Evolutionary conservation across 208 protist genomes (phyloP).

Genomic region (Trichomonas gallinae): DNA sequence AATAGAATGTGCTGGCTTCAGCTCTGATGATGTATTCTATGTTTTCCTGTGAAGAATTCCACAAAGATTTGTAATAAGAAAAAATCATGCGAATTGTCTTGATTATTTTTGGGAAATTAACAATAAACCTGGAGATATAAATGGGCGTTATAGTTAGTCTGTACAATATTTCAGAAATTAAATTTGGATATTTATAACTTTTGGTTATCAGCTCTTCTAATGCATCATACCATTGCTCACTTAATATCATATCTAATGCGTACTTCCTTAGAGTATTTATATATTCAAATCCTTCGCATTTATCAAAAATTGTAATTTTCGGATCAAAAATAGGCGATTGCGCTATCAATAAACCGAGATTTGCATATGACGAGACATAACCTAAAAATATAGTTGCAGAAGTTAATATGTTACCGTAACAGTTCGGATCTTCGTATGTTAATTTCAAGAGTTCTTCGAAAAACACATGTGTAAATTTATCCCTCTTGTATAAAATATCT

Average conservation of each 20-base stretch:
- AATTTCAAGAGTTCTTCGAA: background rate
- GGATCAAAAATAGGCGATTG: background rate
- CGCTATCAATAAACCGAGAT: background rate
- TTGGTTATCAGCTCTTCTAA: background rate
- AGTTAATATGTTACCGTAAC: background rate
- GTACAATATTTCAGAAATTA: background rate
- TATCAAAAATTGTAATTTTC: background rate
- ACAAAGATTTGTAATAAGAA: background rate
- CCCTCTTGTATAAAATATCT: background rate
- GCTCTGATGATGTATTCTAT: background rate
- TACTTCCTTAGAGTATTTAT: background rate
- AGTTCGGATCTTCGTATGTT: background rate
- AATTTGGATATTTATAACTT: background rate
- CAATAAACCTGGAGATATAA: background rate
- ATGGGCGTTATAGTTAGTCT: background rate
- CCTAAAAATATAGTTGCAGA: background rate
- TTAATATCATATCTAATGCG: background rate
- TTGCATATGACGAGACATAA: background rate
- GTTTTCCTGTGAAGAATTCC: background rate
- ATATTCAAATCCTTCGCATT: background rate
- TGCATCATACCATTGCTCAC: background rate
- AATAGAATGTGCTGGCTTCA: background rate
- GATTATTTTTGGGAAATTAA: background rate
- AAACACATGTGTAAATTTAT: background rate
- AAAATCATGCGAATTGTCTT: background rate